Evolutionary conservation across 2,329 filamentous ascomycete species (phyloP).

Genomic region (Claviceps sp.): DNA sequence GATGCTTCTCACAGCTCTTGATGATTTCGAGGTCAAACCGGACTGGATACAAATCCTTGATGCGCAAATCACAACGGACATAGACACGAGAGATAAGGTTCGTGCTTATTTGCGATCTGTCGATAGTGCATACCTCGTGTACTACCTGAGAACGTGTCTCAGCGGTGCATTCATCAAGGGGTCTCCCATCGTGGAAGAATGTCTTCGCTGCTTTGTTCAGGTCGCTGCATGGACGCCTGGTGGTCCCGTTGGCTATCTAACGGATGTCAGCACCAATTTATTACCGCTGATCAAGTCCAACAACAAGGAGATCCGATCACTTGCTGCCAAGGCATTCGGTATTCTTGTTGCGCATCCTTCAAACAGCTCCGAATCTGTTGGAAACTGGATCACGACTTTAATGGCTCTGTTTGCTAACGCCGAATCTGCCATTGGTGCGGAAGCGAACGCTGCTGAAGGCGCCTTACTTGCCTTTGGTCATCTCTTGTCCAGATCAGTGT

Average conservation of each 20-base stretch:
- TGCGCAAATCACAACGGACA: slow-evolving; percentile 56
- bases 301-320: slow-evolving; percentile 50
- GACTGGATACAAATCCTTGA: slow-evolving; percentile 79
- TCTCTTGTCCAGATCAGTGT: slow-evolving; percentile 29
- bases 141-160: slow-evolving; percentile 41
- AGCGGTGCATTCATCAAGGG: slow-evolving; percentile 38
- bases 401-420: slow-evolving; percentile 29
- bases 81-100: slow-evolving; percentile 46
- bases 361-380: slow-evolving; percentile 22
- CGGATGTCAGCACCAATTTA: slow-evolving; percentile 36
- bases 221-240: slow-evolving; percentile 39
- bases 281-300: slow-evolving; percentile 55
- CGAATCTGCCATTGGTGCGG: slow-evolving; percentile 27
- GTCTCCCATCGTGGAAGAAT: slow-evolving; percentile 29
- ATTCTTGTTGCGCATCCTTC: slow-evolving; percentile 57
- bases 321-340: slow-evolving; percentile 59
- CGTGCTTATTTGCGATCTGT: slow-evolving; percentile 35
- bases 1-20: slow-evolving; percentile 35
- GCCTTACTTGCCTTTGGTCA: slow-evolving; percentile 31
- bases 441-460: slow-evolving; percentile 33
- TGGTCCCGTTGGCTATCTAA: slow-evolving; percentile 34
- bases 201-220: slow-evolving; percentile 39
- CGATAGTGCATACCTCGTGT: slow-evolving; percentile 24
- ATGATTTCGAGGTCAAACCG: slow-evolving; percentile 47
- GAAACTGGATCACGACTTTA: slow-evolving; percentile 18